Base-by-base conservation (phyloP, 805 yeast species). In the Huiozyma naganishii region DNA sequence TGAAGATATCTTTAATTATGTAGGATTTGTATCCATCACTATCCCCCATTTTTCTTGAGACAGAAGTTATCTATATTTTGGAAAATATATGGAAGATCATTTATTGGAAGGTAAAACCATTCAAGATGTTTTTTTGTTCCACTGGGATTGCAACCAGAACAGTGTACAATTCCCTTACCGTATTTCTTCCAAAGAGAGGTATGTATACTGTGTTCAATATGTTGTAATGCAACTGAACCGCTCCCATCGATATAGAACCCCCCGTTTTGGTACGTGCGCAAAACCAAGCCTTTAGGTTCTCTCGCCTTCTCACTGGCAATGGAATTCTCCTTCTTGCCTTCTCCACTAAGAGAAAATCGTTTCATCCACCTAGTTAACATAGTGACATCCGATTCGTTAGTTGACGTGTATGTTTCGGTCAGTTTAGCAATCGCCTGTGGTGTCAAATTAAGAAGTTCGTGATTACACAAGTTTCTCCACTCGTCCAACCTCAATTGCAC, bases 381-480 rank as follows among this genome's bases (percentile, higher is more conserved):
- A 7, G 6, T n/a, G 27, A 34, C 37, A 32, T 10, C n/a, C 34
- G 4, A 32, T n/a, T 32, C n/a, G n/a, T 4, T 32, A 17, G 23
- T 17, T 17, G 23, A 17, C 11, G 33, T 11, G 33, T 30, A 11
- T 11, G 9, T 30, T 11, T 30, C 33, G 11, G n/a, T 8, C 33
- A 51, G 35, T 1, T 6, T 10, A 11, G 44, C 27, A n/a, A 55
- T 49, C 35, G 44, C 51, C 13, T 46, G 46, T 3, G 63, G 63
- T 3, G 62, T 54, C 29, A 61, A 36, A 29, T 54, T 56, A 5
- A 56, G 41, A 11, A 61, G 42, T 7, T 52, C 48, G 38, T 57
- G 61, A 39, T 52, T 51, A 44, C 65, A 61, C 6, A 48, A 42
- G 6, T 41, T 45, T 34, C 50, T 47, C 65, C 65, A 61, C 41